Conservation (phyloP, 345 rosid species). For the Cardamine chenopodiifolia region DNA sequence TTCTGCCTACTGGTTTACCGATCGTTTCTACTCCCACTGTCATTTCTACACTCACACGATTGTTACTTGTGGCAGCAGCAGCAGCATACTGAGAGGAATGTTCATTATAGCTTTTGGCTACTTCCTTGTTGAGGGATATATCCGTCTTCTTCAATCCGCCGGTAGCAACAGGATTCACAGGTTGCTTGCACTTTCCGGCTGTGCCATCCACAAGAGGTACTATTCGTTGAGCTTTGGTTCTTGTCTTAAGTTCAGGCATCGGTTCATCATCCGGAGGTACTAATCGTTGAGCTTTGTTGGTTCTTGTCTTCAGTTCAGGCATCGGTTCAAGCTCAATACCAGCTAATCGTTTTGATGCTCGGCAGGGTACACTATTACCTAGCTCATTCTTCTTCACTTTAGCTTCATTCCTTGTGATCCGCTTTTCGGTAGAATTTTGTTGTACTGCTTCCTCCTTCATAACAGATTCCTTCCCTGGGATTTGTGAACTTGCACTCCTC, state of each 20-base stretch:
- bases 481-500: conserved; percentile 42
- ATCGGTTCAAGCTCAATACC: conserved; percentile 71
- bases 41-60: conserved; percentile 14
- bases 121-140: conserved; percentile 10
- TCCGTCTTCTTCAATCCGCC: conserved; percentile 28
- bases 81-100: conserved; percentile 7
- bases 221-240: conserved; percentile 1
- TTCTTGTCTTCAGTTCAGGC: conserved; percentile 57
- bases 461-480: conserved; percentile 34
- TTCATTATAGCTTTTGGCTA: conserved; percentile 14
- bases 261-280: conserved; percentile 35
- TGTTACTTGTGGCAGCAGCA: conserved; percentile 11
- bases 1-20: conserved; percentile 14
- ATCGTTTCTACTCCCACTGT: conserved; percentile 8
- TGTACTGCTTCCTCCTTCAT: conserved; percentile 40
- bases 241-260: background rate
- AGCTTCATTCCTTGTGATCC: conserved; percentile 35
- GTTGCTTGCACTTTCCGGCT: conserved; percentile 33
- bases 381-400: conserved; percentile 37
- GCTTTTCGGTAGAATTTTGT: conserved; percentile 42
- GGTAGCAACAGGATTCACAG: conserved; percentile 26
- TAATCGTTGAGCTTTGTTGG: conserved; percentile 50
- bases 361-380: conserved; percentile 49
- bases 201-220: conserved; percentile 26
- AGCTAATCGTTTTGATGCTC: conserved; percentile 90